Conservation (phyloP, 352 stramenopile genomes). For the Aphanomyces cochlioides region DNA sequence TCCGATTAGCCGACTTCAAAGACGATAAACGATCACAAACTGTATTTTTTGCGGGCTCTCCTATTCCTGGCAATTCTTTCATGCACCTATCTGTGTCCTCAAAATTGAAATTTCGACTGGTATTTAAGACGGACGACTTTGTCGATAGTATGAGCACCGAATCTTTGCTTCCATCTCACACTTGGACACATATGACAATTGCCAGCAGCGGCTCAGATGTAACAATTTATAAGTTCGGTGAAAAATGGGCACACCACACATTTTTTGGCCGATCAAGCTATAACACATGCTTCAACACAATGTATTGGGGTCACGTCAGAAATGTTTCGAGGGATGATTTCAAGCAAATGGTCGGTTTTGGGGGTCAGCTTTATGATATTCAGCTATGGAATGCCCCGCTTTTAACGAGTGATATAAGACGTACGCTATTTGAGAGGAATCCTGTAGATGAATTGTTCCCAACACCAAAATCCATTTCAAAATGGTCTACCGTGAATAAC, state of each 20-base stretch:
- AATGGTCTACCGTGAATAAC: constrained; percentile 16
- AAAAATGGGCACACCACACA: constrained; percentile 20
- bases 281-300: neutral
- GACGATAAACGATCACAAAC: constrained; percentile 12
- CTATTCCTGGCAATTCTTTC: neutral
- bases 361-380: constrained; percentile 53
- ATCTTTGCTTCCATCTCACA: constrained; percentile 1
- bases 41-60: constrained; percentile 1
- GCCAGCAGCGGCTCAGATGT: constrained; percentile 35
- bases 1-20: constrained; percentile 33
- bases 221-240: constrained; percentile 45
- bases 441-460: neutral
- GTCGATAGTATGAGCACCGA: constrained; percentile 16
- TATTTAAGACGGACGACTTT: constrained; percentile 22
- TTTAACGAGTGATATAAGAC: neutral
- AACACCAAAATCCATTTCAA: neutral
- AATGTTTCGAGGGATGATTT: neutral
- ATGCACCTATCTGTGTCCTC: constrained; percentile 4
- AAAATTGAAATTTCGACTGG: constrained; percentile 1
- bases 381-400: constrained; percentile 57
- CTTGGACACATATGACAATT: constrained; percentile 11
- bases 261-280: constrained; percentile 18
- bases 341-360: neutral
- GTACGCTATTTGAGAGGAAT: neutral
- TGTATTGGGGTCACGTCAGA: neutral